Conservation (phyloP, 192 early-diverging fungal genomes). For the Podila verticillata region DNA sequence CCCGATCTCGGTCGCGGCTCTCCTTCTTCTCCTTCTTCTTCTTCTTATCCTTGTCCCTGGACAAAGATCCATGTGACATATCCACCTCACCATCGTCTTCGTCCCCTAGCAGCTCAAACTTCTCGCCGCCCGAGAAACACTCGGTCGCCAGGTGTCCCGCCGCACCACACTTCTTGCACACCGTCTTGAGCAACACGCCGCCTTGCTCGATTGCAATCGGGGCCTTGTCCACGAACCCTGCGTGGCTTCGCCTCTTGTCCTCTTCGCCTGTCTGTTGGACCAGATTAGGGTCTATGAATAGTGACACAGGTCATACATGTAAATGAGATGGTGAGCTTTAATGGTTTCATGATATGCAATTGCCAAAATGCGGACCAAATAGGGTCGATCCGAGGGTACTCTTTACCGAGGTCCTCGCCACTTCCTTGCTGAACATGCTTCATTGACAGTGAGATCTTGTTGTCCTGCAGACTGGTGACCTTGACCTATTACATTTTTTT, state of each 20-base stretch:
- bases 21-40: slow-evolving; percentile 56
- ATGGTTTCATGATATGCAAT: neutral
- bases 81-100: slow-evolving; percentile 15
- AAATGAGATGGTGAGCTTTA: neutral
- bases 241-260: slow-evolving; percentile 36
- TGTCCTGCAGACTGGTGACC: slow-evolving; percentile 48
- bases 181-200: slow-evolving; percentile 43
- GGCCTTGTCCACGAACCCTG: slow-evolving; percentile 42
- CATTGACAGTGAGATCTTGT: slow-evolving; percentile 56
- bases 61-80: slow-evolving; percentile 3
- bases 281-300: slow-evolving; percentile 36
- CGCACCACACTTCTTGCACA: slow-evolving; percentile 55
- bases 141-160: slow-evolving; percentile 49
- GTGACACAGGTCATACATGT: neutral
- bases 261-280: slow-evolving; percentile 37
- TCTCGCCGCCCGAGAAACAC: slow-evolving; percentile 37
- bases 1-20: slow-evolving; percentile 27
- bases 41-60: slow-evolving; percentile 58
- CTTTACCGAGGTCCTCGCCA: slow-evolving; percentile 51
- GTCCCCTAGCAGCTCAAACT: slow-evolving; percentile 49
- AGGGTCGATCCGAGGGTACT: neutral
- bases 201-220: slow-evolving; percentile 53
- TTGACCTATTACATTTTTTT: slow-evolving; percentile 53
- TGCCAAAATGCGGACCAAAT: neutral
- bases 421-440: slow-evolving; percentile 55